A percentile compares a stretch with the other conserved stretches of the same genome.
These are phyloP conservation scores for Fremontodendron californicum DNA, from an alignment of 345 rosid species.

Conservation along the genomic window DNA sequence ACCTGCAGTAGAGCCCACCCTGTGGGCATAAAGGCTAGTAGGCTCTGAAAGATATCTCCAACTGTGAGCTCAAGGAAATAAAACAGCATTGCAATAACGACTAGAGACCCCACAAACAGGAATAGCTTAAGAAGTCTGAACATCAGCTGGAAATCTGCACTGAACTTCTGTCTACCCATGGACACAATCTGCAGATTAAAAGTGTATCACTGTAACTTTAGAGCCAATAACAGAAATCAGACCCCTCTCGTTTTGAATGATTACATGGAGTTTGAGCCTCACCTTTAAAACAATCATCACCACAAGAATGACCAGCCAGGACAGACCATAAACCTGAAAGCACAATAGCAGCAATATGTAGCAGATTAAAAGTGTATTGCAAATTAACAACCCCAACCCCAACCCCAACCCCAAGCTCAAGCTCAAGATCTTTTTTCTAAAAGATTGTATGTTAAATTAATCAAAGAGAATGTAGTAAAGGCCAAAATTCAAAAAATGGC, in stretches of 20 bases:
- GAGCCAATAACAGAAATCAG: background rate
- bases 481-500: background rate
- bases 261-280: slow-evolving; percentile 5
- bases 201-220: background rate
- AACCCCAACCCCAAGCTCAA: too few species aligned
- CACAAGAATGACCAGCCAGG: slow-evolving; percentile 89
- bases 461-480: background rate
- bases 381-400: too few species aligned
- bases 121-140: slow-evolving; percentile 82
- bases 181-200: slow-evolving; percentile 65
- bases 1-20: slow-evolving; percentile 95
- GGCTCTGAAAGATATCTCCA: slow-evolving; percentile 75
- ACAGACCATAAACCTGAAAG: slow-evolving; percentile 72
- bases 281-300: slow-evolving; percentile 80
- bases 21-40: slow-evolving; percentile 80
- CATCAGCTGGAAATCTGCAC: slow-evolving; percentile 96
- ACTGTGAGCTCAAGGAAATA: slow-evolving; percentile 68
- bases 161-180: slow-evolving; percentile 90
- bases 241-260: too few species aligned
- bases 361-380: too few species aligned
- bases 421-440: background rate
- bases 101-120: slow-evolving; percentile 59
- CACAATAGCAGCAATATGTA: slow-evolving; percentile 4
- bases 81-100: slow-evolving; percentile 58
- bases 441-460: background rate